phyloP scores from a whole-genome alignment of 2,329 filamentous ascomycete species.

The Tolypocladium album region DNA sequence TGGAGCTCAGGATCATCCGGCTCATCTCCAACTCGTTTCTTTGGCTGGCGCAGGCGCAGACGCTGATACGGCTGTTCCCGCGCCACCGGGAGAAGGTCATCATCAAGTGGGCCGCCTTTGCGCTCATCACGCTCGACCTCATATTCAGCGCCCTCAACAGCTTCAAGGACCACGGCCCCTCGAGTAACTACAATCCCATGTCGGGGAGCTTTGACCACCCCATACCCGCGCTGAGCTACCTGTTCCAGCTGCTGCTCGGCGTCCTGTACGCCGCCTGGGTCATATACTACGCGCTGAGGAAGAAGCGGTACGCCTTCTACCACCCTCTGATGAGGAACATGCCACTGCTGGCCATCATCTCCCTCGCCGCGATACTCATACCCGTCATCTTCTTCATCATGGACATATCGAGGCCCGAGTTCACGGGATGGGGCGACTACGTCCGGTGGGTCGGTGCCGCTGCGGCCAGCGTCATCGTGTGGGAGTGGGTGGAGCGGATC shows the following conservation, averaged over 20 bases:
- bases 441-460: slow-evolving; percentile 94
- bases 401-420: slow-evolving; percentile 75
- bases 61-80: slow-evolving; percentile 87
- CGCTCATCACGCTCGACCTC: slow-evolving; percentile 80
- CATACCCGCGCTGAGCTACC: slow-evolving; percentile 80
- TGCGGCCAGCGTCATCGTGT: slow-evolving; percentile 90
- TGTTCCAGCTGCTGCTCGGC: slow-evolving; percentile 80
- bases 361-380: slow-evolving; percentile 71
- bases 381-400: slow-evolving; percentile 89
- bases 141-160: slow-evolving; percentile 88
- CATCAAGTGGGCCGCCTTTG: slow-evolving; percentile 98
- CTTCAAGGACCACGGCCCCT: slow-evolving; percentile 50
- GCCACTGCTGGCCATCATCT: slow-evolving; percentile 66
- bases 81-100: slow-evolving; percentile 95
- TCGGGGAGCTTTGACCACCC: slow-evolving; percentile 77
- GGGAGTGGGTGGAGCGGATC: slow-evolving; percentile 96
- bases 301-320: slow-evolving; percentile 83
- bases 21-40: slow-evolving; percentile 93
- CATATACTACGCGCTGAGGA: slow-evolving; percentile 85
- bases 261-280: slow-evolving; percentile 89
- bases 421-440: slow-evolving; percentile 90
- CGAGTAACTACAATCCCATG: slow-evolving; percentile 35
- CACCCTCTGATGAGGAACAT: slow-evolving; percentile 88
- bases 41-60: slow-evolving; percentile 96
- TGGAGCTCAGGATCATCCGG: slow-evolving; percentile 80